These are phyloP conservation scores for Tremellales sp. DNA, from an alignment of 1,284 basidiomycete genomes.

Conservation along the genomic window DNA sequence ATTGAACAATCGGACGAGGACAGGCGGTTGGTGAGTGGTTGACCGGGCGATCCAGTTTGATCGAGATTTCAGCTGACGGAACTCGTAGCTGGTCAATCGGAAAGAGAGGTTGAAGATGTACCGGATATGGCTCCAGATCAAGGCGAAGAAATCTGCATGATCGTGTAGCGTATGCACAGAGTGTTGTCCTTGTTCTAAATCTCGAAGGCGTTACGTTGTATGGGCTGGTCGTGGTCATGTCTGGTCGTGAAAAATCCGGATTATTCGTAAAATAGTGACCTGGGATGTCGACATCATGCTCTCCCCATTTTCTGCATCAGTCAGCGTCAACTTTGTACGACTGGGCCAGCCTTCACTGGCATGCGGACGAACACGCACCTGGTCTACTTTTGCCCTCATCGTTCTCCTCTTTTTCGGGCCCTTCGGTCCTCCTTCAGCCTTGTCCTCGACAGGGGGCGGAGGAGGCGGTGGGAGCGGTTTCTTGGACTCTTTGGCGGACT, in stretches of 20 bases:
- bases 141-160: slow-evolving; percentile 63
- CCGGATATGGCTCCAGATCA: slow-evolving; percentile 88
- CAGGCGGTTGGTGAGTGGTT: slow-evolving; percentile 59
- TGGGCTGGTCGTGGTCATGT: not conserved
- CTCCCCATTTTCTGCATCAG: slow-evolving; percentile 9
- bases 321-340: too few relatives aligned
- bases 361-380: too few relatives aligned
- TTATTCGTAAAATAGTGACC: not conserved
- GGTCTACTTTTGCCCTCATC: slow-evolving; percentile 17
- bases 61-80: slow-evolving; percentile 2
- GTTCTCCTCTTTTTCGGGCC: slow-evolving; percentile 15
- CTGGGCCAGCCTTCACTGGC: too few relatives aligned
- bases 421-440: slow-evolving; percentile 2
- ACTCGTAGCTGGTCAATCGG: slow-evolving; percentile 66
- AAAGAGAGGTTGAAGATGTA: slow-evolving; percentile 94
- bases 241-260: too few relatives aligned
- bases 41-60: slow-evolving; percentile 50
- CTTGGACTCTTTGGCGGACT: slow-evolving; percentile 26
- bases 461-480: slow-evolving; percentile 19
- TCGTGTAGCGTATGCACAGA: too few relatives aligned
- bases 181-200: too few relatives aligned
- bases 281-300: not conserved
- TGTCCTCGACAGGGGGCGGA: slow-evolving; percentile 4
- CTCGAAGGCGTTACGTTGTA: too few relatives aligned
- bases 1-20: slow-evolving; percentile 78